Conservation (phyloP, 176 grass and related monocot species). For the Oryza glaberrima region DNA sequence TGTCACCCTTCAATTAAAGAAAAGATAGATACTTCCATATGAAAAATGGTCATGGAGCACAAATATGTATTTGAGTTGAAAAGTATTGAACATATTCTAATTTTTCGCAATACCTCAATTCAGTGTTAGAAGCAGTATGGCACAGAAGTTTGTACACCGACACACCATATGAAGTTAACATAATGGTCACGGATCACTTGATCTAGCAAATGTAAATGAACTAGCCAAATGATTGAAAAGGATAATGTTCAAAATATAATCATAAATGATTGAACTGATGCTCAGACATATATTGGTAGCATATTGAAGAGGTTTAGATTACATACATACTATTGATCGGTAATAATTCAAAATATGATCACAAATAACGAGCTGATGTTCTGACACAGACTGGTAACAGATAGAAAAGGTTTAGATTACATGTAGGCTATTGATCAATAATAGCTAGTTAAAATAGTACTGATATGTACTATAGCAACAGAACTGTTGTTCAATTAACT, state of each 20-base stretch:
- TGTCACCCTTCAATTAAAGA: constrained; percentile 33
- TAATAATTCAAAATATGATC: constrained; percentile 16
- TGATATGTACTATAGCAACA: neutral
- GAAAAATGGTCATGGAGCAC: constrained; percentile 18
- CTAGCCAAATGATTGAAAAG: neutral
- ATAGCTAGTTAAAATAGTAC: neutral
- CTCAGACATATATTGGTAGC: constrained; percentile 11
- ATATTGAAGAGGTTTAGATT: constrained; percentile 17
- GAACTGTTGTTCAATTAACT: neutral
- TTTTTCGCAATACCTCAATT: neutral
- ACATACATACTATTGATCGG: constrained; percentile 10
- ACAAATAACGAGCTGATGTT: neutral
- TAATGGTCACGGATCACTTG: neutral
- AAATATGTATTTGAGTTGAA: constrained; percentile 38
- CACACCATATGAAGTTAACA: constrained; percentile 1
- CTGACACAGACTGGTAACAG: constrained; percentile 5
- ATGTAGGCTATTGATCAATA: constrained; percentile 13
- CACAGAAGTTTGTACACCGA: neutral
- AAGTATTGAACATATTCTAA: neutral
- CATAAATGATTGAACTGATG: constrained; percentile 23
- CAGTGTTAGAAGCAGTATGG: constrained; percentile 2
- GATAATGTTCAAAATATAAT: constrained; percentile 29
- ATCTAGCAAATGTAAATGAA: constrained; percentile 28
- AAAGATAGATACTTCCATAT: constrained; percentile 35
- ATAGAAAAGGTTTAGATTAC: constrained; percentile 25